These are phyloP conservation scores for Guyanaporus albipodus DNA, from an alignment of 768 basidiomycete genomes.

Conservation along the genomic window DNA sequence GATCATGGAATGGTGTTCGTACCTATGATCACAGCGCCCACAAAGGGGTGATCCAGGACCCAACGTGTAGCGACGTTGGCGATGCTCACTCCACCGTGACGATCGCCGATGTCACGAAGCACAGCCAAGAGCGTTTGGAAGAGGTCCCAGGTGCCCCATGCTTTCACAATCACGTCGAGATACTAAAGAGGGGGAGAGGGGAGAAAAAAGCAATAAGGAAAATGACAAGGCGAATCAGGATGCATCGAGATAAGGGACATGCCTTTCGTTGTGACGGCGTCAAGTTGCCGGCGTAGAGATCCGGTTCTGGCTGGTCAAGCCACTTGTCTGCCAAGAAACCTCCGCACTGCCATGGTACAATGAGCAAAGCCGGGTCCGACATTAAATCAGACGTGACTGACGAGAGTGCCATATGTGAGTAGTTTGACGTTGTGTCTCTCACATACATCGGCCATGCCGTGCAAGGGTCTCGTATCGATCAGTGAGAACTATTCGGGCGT, in stretches of 20 bases:
- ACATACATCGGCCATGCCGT: conserved; percentile 77
- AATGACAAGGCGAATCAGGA: background rate
- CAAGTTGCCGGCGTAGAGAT: conserved; percentile 60
- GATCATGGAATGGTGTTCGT: conserved; percentile 3
- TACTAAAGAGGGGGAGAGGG: conserved; percentile 47
- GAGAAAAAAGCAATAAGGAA: background rate
- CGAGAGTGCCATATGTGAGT: conserved; percentile 79
- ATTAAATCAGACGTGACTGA: conserved; percentile 32
- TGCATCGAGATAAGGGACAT: no score
- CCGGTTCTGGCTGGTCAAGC: conserved; percentile 64
- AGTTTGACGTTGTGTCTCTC: conserved; percentile 68
- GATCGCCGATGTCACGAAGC: conserved; percentile 62
- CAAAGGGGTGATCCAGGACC: conserved; percentile 74
- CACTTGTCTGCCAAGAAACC: conserved; percentile 79
- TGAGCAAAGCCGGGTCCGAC: conserved; percentile 2
- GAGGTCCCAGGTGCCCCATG: conserved; percentile 74
- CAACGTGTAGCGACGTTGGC: conserved; percentile 79
- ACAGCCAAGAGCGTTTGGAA: conserved; percentile 64
- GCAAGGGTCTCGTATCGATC: conserved; percentile 72
- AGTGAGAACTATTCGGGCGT: conserved; percentile 61
- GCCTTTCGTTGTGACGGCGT: conserved; percentile 86
- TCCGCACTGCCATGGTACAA: conserved; percentile 54
- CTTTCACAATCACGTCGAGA: conserved; percentile 75
- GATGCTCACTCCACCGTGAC: conserved; percentile 61
- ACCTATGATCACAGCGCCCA: conserved; percentile 81